phyloP scores from a whole-genome alignment of 352 stramenopile species.

The Pythium utonaiense region DNA sequence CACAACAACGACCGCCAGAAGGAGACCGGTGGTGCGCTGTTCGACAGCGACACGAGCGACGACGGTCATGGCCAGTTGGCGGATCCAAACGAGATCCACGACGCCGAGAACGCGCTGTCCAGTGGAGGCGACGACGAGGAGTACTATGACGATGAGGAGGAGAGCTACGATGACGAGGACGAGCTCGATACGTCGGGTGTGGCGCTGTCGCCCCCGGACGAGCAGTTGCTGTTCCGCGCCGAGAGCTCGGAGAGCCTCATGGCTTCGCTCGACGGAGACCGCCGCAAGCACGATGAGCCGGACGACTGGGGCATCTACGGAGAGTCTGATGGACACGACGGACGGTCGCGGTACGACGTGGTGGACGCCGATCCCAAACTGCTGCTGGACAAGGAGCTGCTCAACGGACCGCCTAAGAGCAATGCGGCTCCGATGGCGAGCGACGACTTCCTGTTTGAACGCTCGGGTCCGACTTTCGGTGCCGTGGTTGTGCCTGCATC shows the following conservation, averaged over 20 bases:
- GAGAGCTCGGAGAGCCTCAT: constrained; percentile 25
- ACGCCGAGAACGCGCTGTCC: constrained; percentile 17
- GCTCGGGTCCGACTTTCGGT: constrained; percentile 44
- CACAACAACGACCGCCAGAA: neutral
- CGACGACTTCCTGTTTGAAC: constrained; percentile 64
- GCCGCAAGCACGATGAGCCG: constrained; percentile 32
- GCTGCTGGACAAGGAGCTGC: constrained; percentile 56
- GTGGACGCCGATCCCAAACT: constrained; percentile 31
- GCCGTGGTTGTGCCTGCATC: constrained; percentile 34
- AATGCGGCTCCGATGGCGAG: constrained; percentile 29
- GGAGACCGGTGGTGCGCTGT: neutral
- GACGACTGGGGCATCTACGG: constrained; percentile 60
- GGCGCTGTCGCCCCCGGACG: constrained; percentile 13
- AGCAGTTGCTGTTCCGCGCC: constrained; percentile 17
- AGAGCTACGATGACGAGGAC: constrained; percentile 9
- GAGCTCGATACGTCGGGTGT: constrained; percentile 3
- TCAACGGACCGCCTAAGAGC: constrained; percentile 25
- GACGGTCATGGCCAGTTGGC: constrained; percentile 1
- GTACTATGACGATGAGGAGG: constrained; percentile 19
- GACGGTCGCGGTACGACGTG: constrained; percentile 42
- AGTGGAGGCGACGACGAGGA: constrained; percentile 6
- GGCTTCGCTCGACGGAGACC: constrained; percentile 17
- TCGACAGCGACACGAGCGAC: constrained; percentile 8
- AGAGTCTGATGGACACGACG: constrained; percentile 22
- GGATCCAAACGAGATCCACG: constrained; percentile 14